Evolutionary conservation across 2,329 filamentous ascomycete genomes (phyloP), one percentile per base, ranked within the genome.

Genomic region (Colletotrichum somersetense): DNA sequence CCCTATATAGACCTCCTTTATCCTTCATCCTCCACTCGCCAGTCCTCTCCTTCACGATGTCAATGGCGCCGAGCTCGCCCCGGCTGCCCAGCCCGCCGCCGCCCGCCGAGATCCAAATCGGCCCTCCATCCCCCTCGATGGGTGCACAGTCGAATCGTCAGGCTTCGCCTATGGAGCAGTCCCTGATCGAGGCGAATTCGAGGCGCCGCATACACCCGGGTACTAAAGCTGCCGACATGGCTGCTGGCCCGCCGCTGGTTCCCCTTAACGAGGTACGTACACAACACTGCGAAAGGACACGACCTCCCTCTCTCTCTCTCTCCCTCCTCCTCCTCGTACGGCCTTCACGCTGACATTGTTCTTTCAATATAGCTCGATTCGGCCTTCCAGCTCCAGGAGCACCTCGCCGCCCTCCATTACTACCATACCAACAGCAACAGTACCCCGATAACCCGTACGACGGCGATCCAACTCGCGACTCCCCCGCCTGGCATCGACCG

Each of bases 361-460:
- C 57, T 66, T 50, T 68, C 52, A 33, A 16, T 30, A 66, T 81
- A 98, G 93, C 94, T 99, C 76, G 95, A 99, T 80, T 98, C 96
- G 30, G 93, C 96, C 56, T 99, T 98, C 81, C 96, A 98, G 81
- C 90, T 98, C 23, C 97, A 98, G 82, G 96, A 99, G 83, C 96
- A 99, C 79, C 91, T 99, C 66, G 96, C 97, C 81, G 94, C 96
- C 46, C 89, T 98, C 20, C 94, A 98, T 84, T 91, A 95, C 81
- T 87, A 92, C 80, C 91, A 93, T 80, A 97, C 94, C 1, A 86
- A 85, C 64, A 86, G 88, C 74, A 89, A 89, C 75, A 91, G 91
- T 44, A 84, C 89, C 55, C 91, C 96, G 8, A 91, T 98, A 75
- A 93, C 89, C 68, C 92, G 92, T 78, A 87, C 91, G 42, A 92